Evolutionary conservation across 2,329 filamentous ascomycete species (phyloP).

Genomic region (Beauveria scarabaeidicola): DNA sequence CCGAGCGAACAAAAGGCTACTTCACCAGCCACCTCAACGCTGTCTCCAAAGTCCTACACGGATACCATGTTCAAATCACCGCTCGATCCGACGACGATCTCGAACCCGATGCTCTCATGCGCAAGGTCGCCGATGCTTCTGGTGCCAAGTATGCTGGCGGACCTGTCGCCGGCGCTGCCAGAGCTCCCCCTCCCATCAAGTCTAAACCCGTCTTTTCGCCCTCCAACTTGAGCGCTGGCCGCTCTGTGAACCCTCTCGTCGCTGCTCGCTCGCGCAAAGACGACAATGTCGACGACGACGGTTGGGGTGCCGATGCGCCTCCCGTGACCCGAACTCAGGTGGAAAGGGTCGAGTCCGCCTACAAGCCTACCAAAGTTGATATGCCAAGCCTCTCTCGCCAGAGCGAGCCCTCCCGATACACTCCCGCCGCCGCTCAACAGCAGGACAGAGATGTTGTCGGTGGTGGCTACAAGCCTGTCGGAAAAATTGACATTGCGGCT

Average conservation of each 20-base stretch:
- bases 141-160: constrained; percentile 85
- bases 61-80: constrained; percentile 96
- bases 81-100: constrained; percentile 87
- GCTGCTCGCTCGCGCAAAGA: constrained; percentile 55
- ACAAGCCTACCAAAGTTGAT: constrained; percentile 93
- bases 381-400: constrained; percentile 76
- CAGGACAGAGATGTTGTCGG: constrained; percentile 59
- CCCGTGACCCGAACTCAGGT: constrained; percentile 76
- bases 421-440: constrained; percentile 33
- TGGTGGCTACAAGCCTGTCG: constrained; percentile 86
- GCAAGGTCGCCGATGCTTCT: constrained; percentile 90
- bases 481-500: constrained; percentile 94
- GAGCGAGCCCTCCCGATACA: constrained; percentile 57
- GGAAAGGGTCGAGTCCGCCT: constrained; percentile 86
- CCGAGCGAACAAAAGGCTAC: constrained; percentile 97
- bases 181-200: constrained; percentile 60
- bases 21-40: constrained; percentile 90
- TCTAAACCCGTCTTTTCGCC: constrained; percentile 92
- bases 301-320: constrained; percentile 94
- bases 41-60: constrained; percentile 86
- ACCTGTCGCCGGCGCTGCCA: constrained; percentile 41
- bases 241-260: constrained; percentile 57
- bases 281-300: constrained; percentile 66
- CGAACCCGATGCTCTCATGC: constrained; percentile 76
- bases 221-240: constrained; percentile 43